Conservation (phyloP, 208 protist species). For the Crithidia mellificae region DNA sequence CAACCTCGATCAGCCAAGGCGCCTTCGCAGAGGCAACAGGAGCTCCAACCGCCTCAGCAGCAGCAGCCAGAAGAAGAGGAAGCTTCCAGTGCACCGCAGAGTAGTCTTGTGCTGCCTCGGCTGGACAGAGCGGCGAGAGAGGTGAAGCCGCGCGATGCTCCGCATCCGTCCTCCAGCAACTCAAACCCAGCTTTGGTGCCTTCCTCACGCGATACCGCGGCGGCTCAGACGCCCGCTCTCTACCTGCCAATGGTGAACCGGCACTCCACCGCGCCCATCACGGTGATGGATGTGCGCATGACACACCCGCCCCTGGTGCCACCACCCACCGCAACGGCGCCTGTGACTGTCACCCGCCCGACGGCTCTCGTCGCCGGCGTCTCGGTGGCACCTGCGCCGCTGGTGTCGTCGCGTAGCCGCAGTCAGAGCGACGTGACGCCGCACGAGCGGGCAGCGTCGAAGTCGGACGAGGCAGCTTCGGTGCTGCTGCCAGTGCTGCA, state of each 20-base stretch:
- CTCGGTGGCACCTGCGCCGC: background rate
- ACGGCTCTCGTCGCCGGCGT: background rate
- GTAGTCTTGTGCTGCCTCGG: background rate
- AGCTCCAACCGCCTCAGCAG: too few relatives aligned
- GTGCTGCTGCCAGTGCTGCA: constrained; percentile 4
- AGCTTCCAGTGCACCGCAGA: background rate
- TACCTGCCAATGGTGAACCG: background rate
- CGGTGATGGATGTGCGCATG: constrained; percentile 19
- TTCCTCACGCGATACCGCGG: background rate
- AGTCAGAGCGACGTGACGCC: background rate
- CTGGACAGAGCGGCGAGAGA: background rate
- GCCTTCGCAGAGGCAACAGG: too few relatives aligned
- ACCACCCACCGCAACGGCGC: background rate
- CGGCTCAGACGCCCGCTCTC: background rate
- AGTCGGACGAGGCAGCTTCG: background rate
- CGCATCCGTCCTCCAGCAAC: background rate
- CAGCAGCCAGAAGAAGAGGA: too few relatives aligned
- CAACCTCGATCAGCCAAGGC: background rate
- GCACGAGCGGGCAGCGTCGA: background rate
- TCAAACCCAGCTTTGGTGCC: background rate
- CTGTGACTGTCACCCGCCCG: background rate
- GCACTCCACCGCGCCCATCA: constrained; percentile 16
- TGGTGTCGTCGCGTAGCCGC: background rate
- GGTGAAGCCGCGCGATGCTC: background rate
- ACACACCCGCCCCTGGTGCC: background rate